Evolutionary conservation across 371 early-diverging fungal species (phyloP), one percentile per base, ranked within the genome.

Genomic region (Saksenaea oblongispora): DNA sequence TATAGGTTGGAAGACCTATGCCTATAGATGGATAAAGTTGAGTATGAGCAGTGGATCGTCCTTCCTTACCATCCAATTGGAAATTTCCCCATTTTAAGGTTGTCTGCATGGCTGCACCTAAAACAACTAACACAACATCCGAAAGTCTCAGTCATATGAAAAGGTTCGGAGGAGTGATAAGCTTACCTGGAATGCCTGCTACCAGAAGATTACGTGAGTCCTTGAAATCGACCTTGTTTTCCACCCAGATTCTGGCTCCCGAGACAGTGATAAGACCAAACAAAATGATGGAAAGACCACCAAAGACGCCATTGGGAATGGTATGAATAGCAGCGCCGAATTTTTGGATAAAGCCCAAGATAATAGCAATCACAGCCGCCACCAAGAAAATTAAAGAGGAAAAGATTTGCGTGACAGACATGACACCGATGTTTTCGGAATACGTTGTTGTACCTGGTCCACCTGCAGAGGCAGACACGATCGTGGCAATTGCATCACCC

Each of bases 181-280:
- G 47, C 31, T 34, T 64, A 64, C 70, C 65, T 10, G 79, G 75
- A 34, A 84, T 62, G 69, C 85, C 84, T 17, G 82, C 84, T 8
- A 82, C 78, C 35, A 81, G 69, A 69, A 86, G 67, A 47, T 86
- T 86, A 24, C 83, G 71, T 1, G 83, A 64, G 59, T 82, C 79
- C 34, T 72, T 73, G 34, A 86, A 86, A 53, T 86, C 83, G 5
- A 86, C 80, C 35, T 72, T 53, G 44, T 81, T 77, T 35, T 83
- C 78, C 14, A 83, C 83, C 86, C 86, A 86, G 34, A 86, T 85
- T 59, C 87, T 71, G 37, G 84, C 83, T 14, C 87, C 87, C n/a
- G 84, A 78, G 2, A 85, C 73, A 5, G 84, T 78, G 59, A 87
- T 84, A 17, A 85, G 58, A 5, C 84, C 80, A 63, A 83, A 87